Percentiles rank a stretch among this genome's conserved stretches.
phyloP scores from a whole-genome alignment of 1,139 yeast genomes.

The Meyerozyma athensensis region DNA sequence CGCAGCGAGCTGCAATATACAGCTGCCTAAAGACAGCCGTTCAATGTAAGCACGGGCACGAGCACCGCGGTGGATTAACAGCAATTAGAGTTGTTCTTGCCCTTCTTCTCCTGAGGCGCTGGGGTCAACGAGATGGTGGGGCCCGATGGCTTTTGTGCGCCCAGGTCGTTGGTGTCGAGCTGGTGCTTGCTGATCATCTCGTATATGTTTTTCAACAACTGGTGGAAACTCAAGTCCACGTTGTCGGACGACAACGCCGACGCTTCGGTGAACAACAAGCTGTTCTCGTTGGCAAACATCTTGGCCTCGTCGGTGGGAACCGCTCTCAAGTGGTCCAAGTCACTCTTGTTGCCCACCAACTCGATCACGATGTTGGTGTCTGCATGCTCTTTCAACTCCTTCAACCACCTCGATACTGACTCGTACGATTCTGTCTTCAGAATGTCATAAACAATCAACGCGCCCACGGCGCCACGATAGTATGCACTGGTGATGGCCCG shows the following conservation, averaged over 20 bases:
- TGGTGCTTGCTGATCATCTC: slow-evolving; percentile 87
- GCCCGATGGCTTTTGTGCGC: slow-evolving; percentile 54
- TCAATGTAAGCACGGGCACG: no score
- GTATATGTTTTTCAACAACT: slow-evolving; percentile 84
- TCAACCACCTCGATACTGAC: slow-evolving; percentile 91
- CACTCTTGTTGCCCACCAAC: slow-evolving; percentile 91
- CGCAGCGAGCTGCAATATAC: no score
- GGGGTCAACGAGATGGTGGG: slow-evolving; percentile 93
- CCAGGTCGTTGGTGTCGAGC: slow-evolving; percentile 64
- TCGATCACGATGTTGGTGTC: slow-evolving; percentile 96
- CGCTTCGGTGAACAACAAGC: slow-evolving; percentile 91
- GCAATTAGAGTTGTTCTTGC: slow-evolving; percentile 60
- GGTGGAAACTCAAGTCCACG: slow-evolving; percentile 92
- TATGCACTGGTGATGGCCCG: slow-evolving; percentile 97
- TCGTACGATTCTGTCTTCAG: slow-evolving; percentile 91
- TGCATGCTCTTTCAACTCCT: slow-evolving; percentile 93
- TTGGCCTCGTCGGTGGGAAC: slow-evolving; percentile 98
- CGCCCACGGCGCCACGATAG: slow-evolving; percentile 98
- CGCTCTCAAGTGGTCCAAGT: slow-evolving; percentile 91
- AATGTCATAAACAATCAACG: slow-evolving; percentile 91
- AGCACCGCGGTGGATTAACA: slow-evolving; percentile 45
- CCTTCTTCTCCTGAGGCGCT: slow-evolving; percentile 76
- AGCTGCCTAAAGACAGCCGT: no score
- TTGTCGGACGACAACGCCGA: slow-evolving; percentile 93
- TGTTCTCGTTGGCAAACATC: slow-evolving; percentile 92